These are phyloP conservation scores for Phytophthora litchii DNA, from an alignment of 352 stramenopile genomes.

Conservation along the genomic window DNA sequence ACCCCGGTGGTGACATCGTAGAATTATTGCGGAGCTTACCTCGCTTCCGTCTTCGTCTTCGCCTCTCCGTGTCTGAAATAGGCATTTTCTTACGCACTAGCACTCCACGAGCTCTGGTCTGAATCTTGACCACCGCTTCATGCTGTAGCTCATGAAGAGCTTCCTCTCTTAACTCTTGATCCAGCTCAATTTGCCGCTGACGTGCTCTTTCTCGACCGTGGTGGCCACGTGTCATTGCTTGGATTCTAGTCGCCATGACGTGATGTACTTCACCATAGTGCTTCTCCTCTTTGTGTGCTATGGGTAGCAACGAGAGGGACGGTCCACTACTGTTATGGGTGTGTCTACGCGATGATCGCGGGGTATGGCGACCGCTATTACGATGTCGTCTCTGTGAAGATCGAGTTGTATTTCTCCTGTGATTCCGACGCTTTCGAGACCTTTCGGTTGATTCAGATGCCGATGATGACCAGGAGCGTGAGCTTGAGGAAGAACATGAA, in stretches of 20 bases:
- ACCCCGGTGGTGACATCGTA: neutral
- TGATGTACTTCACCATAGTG: constrained; percentile 26
- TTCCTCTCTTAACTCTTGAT: constrained; percentile 49
- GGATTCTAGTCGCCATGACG: constrained; percentile 49
- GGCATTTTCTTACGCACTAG: constrained; percentile 35
- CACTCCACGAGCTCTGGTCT: constrained; percentile 45
- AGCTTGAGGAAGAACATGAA: constrained; percentile 25
- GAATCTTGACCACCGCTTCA: constrained; percentile 46
- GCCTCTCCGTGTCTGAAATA: constrained; percentile 22
- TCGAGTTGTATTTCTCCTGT: constrained; percentile 9
- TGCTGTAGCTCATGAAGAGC: constrained; percentile 46
- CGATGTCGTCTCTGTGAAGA: constrained; percentile 2
- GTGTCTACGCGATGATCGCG: constrained; percentile 7
- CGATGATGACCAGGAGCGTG: constrained; percentile 29
- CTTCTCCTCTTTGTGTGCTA: constrained; percentile 8
- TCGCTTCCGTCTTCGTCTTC: constrained; percentile 10
- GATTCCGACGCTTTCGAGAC: constrained; percentile 8
- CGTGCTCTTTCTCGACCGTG: constrained; percentile 30
- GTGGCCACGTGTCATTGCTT: constrained; percentile 41
- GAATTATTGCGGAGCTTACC: constrained; percentile 4
- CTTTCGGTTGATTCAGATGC: constrained; percentile 6
- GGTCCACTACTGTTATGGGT: constrained; percentile 17
- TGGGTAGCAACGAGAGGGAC: constrained; percentile 7
- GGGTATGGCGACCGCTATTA: constrained; percentile 6
- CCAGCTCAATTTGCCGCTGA: constrained; percentile 24